phyloP scores from a whole-genome alignment of 2,329 filamentous ascomycete species.

The Paradendryphiella salina region DNA sequence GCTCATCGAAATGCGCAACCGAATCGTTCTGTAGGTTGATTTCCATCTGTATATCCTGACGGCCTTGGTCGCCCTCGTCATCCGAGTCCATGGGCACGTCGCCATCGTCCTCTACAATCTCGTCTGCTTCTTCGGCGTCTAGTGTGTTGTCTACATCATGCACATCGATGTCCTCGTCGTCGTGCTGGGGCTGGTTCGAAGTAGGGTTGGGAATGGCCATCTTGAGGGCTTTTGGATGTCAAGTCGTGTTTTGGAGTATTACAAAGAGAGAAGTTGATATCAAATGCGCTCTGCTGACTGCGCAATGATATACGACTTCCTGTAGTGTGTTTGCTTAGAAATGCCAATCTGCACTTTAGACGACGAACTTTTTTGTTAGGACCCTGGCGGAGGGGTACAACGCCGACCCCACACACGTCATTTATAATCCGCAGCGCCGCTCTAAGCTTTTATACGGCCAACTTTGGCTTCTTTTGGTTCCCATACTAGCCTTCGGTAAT shows the following conservation, averaged over 20 bases:
- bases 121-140: slow-evolving; percentile 74
- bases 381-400: slow-evolving; percentile 22
- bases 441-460: no score
- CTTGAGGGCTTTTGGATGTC: not conserved
- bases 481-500: no score
- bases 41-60: slow-evolving; percentile 63
- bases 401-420: slow-evolving; percentile 38
- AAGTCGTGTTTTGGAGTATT: not conserved
- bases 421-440: slow-evolving; percentile 22
- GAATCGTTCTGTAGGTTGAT: slow-evolving; percentile 89
- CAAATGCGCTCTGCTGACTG: not conserved
- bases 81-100: slow-evolving; percentile 81
- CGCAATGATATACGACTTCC: slow-evolving; percentile 16
- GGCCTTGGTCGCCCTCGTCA: slow-evolving; percentile 59
- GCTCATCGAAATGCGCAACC: slow-evolving; percentile 84
- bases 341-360: slow-evolving; percentile 30
- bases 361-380: slow-evolving; percentile 40
- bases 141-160: slow-evolving; percentile 73
- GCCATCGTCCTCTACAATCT: slow-evolving; percentile 69
- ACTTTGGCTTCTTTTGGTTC: no score
- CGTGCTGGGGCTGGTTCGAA: slow-evolving; percentile 31
- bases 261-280: not conserved
- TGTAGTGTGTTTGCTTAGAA: slow-evolving; percentile 39
- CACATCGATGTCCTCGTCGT: slow-evolving; percentile 47
- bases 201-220: slow-evolving; percentile 34